Percentiles rank a stretch among this genome's conserved stretches.
Conservation (phyloP, 2,329 filamentous ascomycete genomes). For the Nannizzia gypsea region DNA sequence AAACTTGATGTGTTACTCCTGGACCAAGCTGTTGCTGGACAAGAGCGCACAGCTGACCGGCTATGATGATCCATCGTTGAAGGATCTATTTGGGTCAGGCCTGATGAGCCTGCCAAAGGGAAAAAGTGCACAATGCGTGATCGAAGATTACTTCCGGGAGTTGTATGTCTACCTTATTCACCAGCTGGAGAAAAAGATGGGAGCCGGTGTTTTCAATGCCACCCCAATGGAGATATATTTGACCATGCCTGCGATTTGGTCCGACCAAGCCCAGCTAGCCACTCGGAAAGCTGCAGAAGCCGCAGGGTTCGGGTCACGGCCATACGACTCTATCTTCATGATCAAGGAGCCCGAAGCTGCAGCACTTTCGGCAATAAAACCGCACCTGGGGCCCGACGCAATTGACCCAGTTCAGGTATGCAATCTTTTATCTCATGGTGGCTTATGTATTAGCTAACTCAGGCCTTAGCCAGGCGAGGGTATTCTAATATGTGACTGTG, state of each 20-base stretch:
- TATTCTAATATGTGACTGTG: constrained; percentile 21
- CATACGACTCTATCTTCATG: constrained; percentile 13
- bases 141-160: constrained; percentile 17
- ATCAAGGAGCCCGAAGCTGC: constrained; percentile 16
- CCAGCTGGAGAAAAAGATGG: constrained; percentile 13
- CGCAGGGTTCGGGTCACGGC: constrained; percentile 15
- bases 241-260: constrained; percentile 17
- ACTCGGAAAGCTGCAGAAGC: constrained; percentile 14
- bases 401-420: constrained; percentile 8
- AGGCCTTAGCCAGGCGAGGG: constrained; percentile 11
- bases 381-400: constrained; percentile 4
- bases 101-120: constrained; percentile 5
- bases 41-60: constrained; percentile 12
- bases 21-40: constrained; percentile 24
- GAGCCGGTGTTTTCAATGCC: constrained; percentile 10
- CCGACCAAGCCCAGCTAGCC: constrained; percentile 11
- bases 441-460: not conserved
- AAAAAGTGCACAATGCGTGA: constrained; percentile 18
- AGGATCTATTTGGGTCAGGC: constrained; percentile 2
- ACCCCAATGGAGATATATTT: constrained; percentile 16
- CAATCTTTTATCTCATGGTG: not conserved
- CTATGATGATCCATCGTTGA: constrained; percentile 15
- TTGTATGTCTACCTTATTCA: constrained; percentile 16
- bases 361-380: constrained; percentile 9
- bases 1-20: constrained; percentile 18